phyloP scores from a whole-genome alignment of 2,329 filamentous ascomycete genomes.

The Coniochaeta pulveracea region DNA sequence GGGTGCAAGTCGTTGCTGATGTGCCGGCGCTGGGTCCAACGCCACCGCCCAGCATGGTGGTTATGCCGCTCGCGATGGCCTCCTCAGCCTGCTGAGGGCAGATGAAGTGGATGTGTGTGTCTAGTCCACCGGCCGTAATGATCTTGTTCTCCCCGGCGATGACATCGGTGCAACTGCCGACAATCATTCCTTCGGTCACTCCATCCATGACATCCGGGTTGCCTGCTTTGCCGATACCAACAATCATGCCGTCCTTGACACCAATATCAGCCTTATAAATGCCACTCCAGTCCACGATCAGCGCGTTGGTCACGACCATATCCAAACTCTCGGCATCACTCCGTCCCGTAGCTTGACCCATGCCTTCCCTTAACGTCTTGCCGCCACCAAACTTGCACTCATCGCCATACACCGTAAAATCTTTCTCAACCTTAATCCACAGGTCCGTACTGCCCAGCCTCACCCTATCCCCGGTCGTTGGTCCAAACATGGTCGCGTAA shows the following conservation, averaged over 20 bases:
- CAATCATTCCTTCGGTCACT: slow-evolving; percentile 64
- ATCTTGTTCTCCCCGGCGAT: slow-evolving; percentile 86
- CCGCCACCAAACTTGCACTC: slow-evolving; percentile 94
- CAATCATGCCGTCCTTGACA: slow-evolving; percentile 76
- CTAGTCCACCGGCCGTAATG: slow-evolving; percentile 79
- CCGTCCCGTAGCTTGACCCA: slow-evolving; percentile 82
- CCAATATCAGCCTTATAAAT: slow-evolving; percentile 97
- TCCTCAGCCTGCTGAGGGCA: slow-evolving; percentile 87
- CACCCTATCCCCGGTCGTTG: slow-evolving; percentile 79
- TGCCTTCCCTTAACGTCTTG: slow-evolving; percentile 87
- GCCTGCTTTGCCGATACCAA: slow-evolving; percentile 85
- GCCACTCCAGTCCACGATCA: slow-evolving; percentile 83
- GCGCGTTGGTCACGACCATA: slow-evolving; percentile 76
- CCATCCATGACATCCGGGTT: slow-evolving; percentile 97
- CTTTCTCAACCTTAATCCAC: slow-evolving; percentile 83
- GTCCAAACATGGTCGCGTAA: slow-evolving; percentile 85
- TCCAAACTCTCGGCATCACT: slow-evolving; percentile 64
- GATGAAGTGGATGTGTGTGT: slow-evolving; percentile 89
- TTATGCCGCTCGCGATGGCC: slow-evolving; percentile 74
- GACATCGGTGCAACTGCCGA: slow-evolving; percentile 84
- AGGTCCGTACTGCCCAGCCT: slow-evolving; percentile 74
- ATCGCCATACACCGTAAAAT: slow-evolving; percentile 76
- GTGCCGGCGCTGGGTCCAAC: slow-evolving; percentile 84
- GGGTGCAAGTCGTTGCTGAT: slow-evolving; percentile 88
- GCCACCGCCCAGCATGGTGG: slow-evolving; percentile 82